Percentiles rank a stretch among this genome's conserved stretches.
phyloP scores from a whole-genome alignment of 1,139 yeast species.

The Saccharomyces hybrid region DNA sequence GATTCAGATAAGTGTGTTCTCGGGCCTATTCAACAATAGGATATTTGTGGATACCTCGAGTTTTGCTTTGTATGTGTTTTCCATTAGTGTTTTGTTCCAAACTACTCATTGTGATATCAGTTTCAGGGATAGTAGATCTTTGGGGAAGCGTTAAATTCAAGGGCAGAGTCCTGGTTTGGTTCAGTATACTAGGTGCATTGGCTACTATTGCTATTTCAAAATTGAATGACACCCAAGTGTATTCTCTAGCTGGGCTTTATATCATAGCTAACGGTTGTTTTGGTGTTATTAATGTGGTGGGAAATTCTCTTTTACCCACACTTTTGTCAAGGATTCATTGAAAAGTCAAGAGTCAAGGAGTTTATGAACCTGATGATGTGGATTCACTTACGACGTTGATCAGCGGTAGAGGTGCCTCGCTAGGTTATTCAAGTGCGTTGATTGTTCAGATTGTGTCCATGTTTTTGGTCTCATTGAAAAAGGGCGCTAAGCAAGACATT shows the following conservation, averaged over 20 bases:
- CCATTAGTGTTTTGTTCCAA: conserved; percentile 55
- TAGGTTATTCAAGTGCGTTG: conserved; percentile 58
- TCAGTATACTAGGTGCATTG: conserved; percentile 50
- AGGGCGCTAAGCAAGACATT: conserved; percentile 38
- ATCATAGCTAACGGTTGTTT: conserved; percentile 57
- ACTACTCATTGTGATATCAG: conserved; percentile 56
- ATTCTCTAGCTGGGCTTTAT: conserved; percentile 48
- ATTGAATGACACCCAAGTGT: conserved; percentile 41
- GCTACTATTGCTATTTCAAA: conserved; percentile 42
- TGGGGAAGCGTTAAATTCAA: conserved; percentile 38
- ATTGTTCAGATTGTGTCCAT: conserved; percentile 53
- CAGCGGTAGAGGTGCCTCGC: conserved; percentile 59
- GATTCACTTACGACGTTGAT: conserved; percentile 40
- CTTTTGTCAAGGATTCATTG: conserved; percentile 36
- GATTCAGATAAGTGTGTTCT: conserved; percentile 34
- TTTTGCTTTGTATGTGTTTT: conserved; percentile 60
- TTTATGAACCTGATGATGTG: conserved; percentile 3
- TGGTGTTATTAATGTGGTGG: conserved; percentile 69
- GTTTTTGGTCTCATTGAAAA: conserved; percentile 39
- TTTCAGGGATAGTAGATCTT: conserved; percentile 63
- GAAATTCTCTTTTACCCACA: conserved; percentile 60
- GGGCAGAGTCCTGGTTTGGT: conserved; percentile 38
- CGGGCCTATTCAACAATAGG: conserved; percentile 30
- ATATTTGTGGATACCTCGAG: conserved; percentile 53
- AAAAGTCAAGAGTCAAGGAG: conserved; percentile 10